Evolutionary conservation across 768 basidiomycete genomes (phyloP).

Genomic region (Pleurotus cornucopiae): DNA sequence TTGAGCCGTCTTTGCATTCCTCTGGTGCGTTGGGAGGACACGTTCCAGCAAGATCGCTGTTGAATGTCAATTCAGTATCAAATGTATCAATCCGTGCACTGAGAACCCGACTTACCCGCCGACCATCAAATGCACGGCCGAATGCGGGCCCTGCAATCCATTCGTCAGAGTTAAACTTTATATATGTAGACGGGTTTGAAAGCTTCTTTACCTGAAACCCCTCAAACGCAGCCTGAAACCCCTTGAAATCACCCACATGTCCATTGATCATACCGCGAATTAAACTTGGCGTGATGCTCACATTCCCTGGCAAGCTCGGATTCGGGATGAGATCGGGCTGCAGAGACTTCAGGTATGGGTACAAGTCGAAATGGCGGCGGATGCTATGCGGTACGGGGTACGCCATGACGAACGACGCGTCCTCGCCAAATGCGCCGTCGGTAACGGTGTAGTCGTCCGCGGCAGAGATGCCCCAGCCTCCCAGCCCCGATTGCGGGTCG

Average conservation of each 20-base stretch:
- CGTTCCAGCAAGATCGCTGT: constrained; percentile 22
- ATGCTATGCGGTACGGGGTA: constrained; percentile 28
- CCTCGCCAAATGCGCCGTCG: constrained; percentile 40
- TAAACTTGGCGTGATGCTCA: constrained; percentile 18
- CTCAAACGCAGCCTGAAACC: constrained; percentile 26
- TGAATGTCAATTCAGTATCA: background rate
- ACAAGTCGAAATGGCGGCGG: constrained; percentile 27
- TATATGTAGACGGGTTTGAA: too few relatives aligned
- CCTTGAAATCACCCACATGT: constrained; percentile 23
- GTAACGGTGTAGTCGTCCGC: constrained; percentile 38
- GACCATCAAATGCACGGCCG: constrained; percentile 24
- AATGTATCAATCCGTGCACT: background rate
- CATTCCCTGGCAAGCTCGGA: constrained; percentile 18
- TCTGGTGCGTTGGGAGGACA: constrained; percentile 22
- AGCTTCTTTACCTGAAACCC: constrained; percentile 17
- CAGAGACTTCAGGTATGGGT: constrained; percentile 19
- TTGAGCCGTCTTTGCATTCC: constrained; percentile 20
- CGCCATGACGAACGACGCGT: constrained; percentile 46
- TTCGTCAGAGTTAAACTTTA: too few relatives aligned
- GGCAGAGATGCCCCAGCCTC: constrained; percentile 17
- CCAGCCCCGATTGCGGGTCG: constrained; percentile 15
- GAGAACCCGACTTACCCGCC: constrained; percentile 21
- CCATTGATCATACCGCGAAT: constrained; percentile 21
- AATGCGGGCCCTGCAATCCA: constrained; percentile 24
- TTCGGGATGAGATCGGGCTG: constrained; percentile 15